A percentile compares a stretch with the other conserved stretches of the same genome.
Evolutionary conservation across 148 eudicot species (phyloP).

Genomic region (Rhododendron molle): DNA sequence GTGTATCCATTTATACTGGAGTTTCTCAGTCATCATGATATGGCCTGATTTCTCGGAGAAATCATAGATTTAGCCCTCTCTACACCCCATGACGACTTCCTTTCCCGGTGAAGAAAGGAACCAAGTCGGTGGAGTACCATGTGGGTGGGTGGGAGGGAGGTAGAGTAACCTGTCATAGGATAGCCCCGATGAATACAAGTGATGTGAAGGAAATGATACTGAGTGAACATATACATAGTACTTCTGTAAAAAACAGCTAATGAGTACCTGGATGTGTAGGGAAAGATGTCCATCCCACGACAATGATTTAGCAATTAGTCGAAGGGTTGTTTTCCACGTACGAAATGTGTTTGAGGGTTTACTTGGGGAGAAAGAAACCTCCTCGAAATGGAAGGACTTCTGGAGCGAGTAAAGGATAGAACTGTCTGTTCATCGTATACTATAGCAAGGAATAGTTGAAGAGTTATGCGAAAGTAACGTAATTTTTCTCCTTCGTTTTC

Average conservation of each 20-base stretch:
- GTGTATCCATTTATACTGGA: slow-evolving; percentile 49
- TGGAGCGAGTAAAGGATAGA: background rate
- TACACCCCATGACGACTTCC: background rate
- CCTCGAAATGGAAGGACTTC: background rate
- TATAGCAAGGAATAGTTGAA: background rate
- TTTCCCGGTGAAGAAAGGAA: background rate
- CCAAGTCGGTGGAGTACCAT: too few relatives aligned
- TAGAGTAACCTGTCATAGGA: background rate
- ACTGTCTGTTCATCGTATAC: background rate
- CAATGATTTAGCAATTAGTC: background rate
- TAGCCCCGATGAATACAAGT: background rate
- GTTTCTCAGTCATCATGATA: slow-evolving; percentile 45
- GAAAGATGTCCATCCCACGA: background rate
- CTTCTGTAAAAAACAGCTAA: background rate
- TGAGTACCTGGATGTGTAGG: background rate
- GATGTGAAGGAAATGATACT: background rate
- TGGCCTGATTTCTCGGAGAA: background rate
- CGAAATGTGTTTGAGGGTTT: background rate
- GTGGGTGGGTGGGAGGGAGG: background rate
- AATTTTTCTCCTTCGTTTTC: background rate
- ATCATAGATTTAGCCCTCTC: background rate
- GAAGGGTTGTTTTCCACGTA: background rate
- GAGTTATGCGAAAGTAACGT: background rate
- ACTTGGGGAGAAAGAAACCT: background rate
- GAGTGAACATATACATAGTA: background rate